Evolutionary conservation across 352 stramenopile genomes (phyloP).

Genomic region (Phytophthora niederhauseri): DNA sequence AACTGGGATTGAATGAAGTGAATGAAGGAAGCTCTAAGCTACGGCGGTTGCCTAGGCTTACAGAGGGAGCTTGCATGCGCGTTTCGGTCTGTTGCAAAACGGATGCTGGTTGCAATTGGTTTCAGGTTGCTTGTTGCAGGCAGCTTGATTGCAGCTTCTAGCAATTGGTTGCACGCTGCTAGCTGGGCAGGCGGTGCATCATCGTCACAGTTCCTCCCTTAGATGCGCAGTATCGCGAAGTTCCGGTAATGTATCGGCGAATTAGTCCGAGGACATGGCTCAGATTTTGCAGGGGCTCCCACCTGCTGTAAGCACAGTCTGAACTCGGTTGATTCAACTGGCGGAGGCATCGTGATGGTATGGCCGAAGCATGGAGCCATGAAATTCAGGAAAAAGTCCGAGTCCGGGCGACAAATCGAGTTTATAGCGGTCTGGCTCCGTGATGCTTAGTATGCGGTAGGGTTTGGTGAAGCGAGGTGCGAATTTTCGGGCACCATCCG

Average conservation of each 20-base stretch:
- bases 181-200: not conserved
- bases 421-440: not conserved
- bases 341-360: not conserved
- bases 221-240: not conserved
- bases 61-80: no score
- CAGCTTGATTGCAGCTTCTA: no score
- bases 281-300: not conserved
- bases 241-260: not conserved
- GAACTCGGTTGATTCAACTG: not conserved
- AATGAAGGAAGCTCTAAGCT: no score
- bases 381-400: not conserved
- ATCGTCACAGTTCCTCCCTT: not conserved
- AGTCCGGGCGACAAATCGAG: not conserved
- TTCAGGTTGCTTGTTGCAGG: no score
- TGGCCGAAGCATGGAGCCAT: not conserved
- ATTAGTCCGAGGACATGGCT: not conserved
- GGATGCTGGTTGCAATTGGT: no score
- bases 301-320: not conserved
- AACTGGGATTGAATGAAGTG: no score
- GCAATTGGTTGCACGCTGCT: no score
- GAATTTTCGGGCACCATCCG: not conserved
- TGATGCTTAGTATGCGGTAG: not conserved
- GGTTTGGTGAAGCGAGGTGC: not conserved
- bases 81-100: no score
- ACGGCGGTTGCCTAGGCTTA: no score